Conservation (phyloP, 768 basidiomycete genomes). For the Leccinum broughii region DNA sequence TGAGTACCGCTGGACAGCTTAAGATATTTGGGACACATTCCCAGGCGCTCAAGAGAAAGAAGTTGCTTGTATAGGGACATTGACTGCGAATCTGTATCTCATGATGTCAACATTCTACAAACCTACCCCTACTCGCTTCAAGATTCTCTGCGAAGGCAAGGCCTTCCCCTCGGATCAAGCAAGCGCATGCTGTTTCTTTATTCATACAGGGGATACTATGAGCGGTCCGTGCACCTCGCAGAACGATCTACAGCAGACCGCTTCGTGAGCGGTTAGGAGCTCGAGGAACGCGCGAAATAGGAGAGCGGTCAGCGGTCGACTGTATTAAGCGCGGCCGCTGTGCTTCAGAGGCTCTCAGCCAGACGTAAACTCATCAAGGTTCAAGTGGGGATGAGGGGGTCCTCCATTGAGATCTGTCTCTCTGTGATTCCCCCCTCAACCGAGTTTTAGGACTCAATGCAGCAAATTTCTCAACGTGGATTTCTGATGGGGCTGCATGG, state of each 20-base stretch:
- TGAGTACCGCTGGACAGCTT: not conserved
- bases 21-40: slow-evolving; percentile 13
- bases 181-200: slow-evolving; percentile 25
- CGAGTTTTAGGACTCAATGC: not conserved
- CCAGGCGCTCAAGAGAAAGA: slow-evolving; percentile 84
- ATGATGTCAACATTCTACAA: slow-evolving; percentile 95
- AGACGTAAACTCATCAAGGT: not conserved
- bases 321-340: not conserved
- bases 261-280: not conserved
- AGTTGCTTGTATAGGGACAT: slow-evolving; percentile 92
- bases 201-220: not conserved
- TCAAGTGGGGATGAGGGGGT: not conserved
- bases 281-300: not conserved
- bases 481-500: not conserved
- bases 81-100: slow-evolving; percentile 94
- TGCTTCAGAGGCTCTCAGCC: not conserved
- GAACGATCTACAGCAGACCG: not conserved
- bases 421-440: not conserved
- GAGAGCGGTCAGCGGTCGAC: not conserved
- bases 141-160: slow-evolving; percentile 91
- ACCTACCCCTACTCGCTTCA: slow-evolving; percentile 82
- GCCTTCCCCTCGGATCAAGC: slow-evolving; percentile 99
- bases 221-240: not conserved
- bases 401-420: not conserved
- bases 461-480: not conserved